Conservation (phyloP, 202 grass and related monocot species). For the Miscanthus sacchariflorus region DNA sequence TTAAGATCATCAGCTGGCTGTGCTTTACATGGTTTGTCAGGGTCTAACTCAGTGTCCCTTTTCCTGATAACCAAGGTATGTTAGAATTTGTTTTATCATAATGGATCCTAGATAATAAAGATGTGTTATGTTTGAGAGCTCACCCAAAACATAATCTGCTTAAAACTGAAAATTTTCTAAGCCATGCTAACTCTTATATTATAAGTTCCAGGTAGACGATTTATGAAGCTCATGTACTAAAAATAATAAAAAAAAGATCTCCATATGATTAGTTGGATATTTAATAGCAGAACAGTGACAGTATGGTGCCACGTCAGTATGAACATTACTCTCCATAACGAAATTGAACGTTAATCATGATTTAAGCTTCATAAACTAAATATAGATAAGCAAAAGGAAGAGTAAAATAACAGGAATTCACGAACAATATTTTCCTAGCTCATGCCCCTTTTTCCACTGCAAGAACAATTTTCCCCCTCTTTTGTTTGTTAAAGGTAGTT, state of each 20-base stretch:
- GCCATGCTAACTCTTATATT: slow-evolving; percentile 10
- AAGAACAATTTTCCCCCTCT: slow-evolving; percentile 28
- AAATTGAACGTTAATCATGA: slow-evolving; percentile 19
- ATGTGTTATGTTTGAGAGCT: not conserved
- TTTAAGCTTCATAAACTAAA: slow-evolving; percentile 24
- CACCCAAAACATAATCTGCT: not conserved
- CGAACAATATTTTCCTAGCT: not conserved
- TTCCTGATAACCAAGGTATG: slow-evolving; percentile 94
- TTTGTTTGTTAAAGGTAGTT: slow-evolving; percentile 66
- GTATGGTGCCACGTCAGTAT: slow-evolving; percentile 27
- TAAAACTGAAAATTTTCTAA: not conserved
- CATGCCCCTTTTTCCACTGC: not conserved
- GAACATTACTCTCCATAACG: not conserved
- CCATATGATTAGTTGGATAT: slow-evolving; percentile 17
- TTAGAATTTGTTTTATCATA: slow-evolving; percentile 35
- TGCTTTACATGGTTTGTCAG: slow-evolving; percentile 68
- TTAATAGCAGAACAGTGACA: slow-evolving; percentile 21
- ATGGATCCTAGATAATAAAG: slow-evolving; percentile 14
- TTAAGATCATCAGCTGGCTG: slow-evolving; percentile 71
- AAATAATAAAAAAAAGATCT: not conserved
- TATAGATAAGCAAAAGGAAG: not conserved
- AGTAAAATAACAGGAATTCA: slow-evolving; percentile 6
- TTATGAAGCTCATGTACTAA: slow-evolving; percentile 14
- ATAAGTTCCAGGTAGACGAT: slow-evolving; percentile 2
- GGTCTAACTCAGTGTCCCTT: slow-evolving; percentile 88